Evolutionary conservation across 208 protist genomes (phyloP).

Genomic region (Leishmania aethiopica): DNA sequence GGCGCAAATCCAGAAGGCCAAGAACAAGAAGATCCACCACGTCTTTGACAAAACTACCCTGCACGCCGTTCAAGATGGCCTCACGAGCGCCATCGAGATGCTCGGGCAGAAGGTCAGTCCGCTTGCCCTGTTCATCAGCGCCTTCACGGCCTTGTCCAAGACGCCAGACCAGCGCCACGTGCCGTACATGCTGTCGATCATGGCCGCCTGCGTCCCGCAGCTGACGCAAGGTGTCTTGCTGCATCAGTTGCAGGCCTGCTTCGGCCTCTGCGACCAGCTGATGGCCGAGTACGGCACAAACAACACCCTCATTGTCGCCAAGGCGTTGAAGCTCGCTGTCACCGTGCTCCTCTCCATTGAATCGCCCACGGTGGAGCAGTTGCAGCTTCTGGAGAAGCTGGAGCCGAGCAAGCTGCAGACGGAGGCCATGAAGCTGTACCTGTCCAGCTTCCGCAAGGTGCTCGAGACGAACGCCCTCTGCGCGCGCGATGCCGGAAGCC

Average conservation of each 20-base stretch:
- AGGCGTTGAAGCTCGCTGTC: conserved; percentile 78
- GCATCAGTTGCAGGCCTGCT: conserved; percentile 48
- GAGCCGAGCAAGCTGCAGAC: conserved; percentile 78
- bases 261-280: conserved; percentile 66
- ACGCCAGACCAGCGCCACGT: conserved; percentile 74
- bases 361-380: conserved; percentile 50
- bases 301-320: conserved; percentile 67
- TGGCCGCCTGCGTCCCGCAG: conserved; percentile 69
- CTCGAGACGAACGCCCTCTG: conserved; percentile 70
- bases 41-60: conserved; percentile 68
- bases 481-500: conserved; percentile 2
- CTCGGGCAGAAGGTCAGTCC: conserved; percentile 71
- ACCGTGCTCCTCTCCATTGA: conserved; percentile 63
- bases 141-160: conserved; percentile 64
- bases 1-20: conserved; percentile 52
- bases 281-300: conserved; percentile 67
- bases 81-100: conserved; percentile 64
- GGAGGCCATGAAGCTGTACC: conserved; percentile 69
- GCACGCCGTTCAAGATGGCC: conserved; percentile 72
- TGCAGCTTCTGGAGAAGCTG: conserved; percentile 49
- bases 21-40: conserved; percentile 81
- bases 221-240: conserved; percentile 74
- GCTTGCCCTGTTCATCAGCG: conserved; percentile 82
- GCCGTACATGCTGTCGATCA: conserved; percentile 82
- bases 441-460: conserved; percentile 81